Percentiles rank a stretch among this genome's conserved stretches.
Evolutionary conservation across 2,329 filamentous ascomycete species (phyloP).

Genomic region (Phaeophleospora eucalypticola): DNA sequence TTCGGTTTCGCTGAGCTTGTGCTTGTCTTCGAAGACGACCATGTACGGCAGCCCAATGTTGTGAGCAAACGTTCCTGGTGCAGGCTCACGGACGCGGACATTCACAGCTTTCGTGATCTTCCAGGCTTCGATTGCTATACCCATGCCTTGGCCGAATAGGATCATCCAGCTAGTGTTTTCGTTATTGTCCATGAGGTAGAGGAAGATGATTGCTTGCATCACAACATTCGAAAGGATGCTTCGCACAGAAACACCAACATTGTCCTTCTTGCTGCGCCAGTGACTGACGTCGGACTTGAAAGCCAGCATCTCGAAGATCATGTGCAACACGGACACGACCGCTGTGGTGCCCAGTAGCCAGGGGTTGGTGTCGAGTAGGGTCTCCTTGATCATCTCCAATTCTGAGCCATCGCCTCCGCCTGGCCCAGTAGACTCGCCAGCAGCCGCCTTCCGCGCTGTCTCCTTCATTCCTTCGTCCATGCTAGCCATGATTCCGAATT

Average conservation of each 20-base stretch:
- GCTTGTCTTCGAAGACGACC: slow-evolving; percentile 90
- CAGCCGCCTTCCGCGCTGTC: slow-evolving; percentile 71
- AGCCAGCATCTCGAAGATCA: slow-evolving; percentile 90
- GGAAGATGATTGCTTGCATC: slow-evolving; percentile 93
- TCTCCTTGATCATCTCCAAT: slow-evolving; percentile 95
- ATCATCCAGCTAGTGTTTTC: slow-evolving; percentile 99
- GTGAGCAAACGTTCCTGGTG: slow-evolving; percentile 60
- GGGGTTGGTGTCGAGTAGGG: slow-evolving; percentile 88
- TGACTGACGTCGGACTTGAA: slow-evolving; percentile 97
- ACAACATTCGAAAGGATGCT: slow-evolving; percentile 96
- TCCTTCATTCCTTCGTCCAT: slow-evolving; percentile 87
- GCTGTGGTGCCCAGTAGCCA: slow-evolving; percentile 82
- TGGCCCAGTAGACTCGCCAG: slow-evolving; percentile 65
- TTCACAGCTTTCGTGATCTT: slow-evolving; percentile 96
- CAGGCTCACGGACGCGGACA: slow-evolving; percentile 69
- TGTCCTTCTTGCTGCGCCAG: slow-evolving; percentile 99
- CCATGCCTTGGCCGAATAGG: slow-evolving; percentile 83
- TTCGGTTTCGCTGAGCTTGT: slow-evolving; percentile 90
- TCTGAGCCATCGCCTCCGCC: slow-evolving; percentile 85
- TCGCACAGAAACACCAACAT: slow-evolving; percentile 91
- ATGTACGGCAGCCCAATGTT: slow-evolving; percentile 58
- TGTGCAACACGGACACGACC: slow-evolving; percentile 81
- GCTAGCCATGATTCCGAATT: slow-evolving; percentile 78
- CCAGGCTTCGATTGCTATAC: slow-evolving; percentile 77
- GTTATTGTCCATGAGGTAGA: slow-evolving; percentile 95